These are phyloP conservation scores for Pythium aristosporum DNA, from an alignment of 352 stramenopile genomes.

Conservation along the genomic window DNA sequence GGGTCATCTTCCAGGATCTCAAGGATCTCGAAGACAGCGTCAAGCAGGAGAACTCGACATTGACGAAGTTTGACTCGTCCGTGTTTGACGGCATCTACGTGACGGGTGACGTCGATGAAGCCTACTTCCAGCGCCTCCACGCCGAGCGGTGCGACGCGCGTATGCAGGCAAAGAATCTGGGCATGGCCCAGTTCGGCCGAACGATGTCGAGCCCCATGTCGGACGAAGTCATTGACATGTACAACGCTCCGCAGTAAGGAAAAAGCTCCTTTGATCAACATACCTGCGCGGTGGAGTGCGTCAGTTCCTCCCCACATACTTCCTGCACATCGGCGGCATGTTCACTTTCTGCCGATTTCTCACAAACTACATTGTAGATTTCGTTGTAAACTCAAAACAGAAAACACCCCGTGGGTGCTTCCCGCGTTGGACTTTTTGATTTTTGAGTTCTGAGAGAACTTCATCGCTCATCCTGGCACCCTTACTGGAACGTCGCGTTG, in stretches of 20 bases:
- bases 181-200: slow-evolving; percentile 70
- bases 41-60: slow-evolving; percentile 62
- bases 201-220: slow-evolving; percentile 77
- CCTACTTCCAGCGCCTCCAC: slow-evolving; percentile 82
- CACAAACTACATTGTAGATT: slow-evolving; percentile 27
- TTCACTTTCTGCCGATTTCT: slow-evolving; percentile 10
- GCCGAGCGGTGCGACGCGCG: slow-evolving; percentile 75
- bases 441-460: neutral
- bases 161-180: slow-evolving; percentile 86
- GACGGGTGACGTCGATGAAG: slow-evolving; percentile 89
- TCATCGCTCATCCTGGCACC: neutral
- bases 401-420: neutral
- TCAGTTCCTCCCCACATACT: neutral
- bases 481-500: slow-evolving; percentile 66
- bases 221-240: slow-evolving; percentile 88
- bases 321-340: slow-evolving; percentile 4
- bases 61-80: slow-evolving; percentile 93
- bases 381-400: slow-evolving; percentile 29
- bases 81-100: slow-evolving; percentile 98
- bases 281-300: neutral
- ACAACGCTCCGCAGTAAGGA: slow-evolving; percentile 82
- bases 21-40: slow-evolving; percentile 91
- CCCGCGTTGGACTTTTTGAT: neutral
- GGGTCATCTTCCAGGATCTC: slow-evolving; percentile 93
- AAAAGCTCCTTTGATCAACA: neutral